phyloP scores from a whole-genome alignment of 176 grass and related monocot genomes.

The Juncus inflexus region DNA sequence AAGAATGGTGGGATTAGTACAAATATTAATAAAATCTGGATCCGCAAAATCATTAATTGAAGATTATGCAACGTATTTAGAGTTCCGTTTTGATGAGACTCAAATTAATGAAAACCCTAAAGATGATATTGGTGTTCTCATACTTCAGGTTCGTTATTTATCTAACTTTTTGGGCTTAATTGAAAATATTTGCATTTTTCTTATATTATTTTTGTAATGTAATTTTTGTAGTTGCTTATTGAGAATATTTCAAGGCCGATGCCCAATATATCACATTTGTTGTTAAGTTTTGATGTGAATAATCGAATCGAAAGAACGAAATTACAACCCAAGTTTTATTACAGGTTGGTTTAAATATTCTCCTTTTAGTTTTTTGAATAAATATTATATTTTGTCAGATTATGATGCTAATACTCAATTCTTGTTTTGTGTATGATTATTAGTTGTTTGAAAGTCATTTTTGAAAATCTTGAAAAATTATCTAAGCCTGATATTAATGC shows the following conservation, averaged over 20 bases:
- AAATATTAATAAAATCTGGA: conserved; percentile 74
- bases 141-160: conserved; percentile 64
- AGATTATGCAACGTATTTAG: conserved; percentile 92
- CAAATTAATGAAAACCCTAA: conserved; percentile 73
- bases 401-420: conserved; percentile 28
- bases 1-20: conserved; percentile 75
- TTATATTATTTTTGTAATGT: background rate
- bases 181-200: background rate
- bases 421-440: conserved; percentile 18
- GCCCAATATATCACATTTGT: conserved; percentile 88
- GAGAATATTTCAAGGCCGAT: conserved; percentile 83
- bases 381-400: conserved; percentile 16
- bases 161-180: conserved; percentile 22
- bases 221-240: conserved; percentile 71
- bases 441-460: conserved; percentile 92
- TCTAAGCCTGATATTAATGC: conserved; percentile 72
- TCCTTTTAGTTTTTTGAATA: conserved; percentile 24
- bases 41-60: conserved; percentile 68
- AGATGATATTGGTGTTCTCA: conserved; percentile 79
- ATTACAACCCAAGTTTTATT: conserved; percentile 90
- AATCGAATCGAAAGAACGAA: conserved; percentile 61
- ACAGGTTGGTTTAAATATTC: conserved; percentile 49
- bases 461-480: conserved; percentile 90
- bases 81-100: conserved; percentile 87
- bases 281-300: conserved; percentile 79